phyloP scores from a whole-genome alignment of 768 basidiomycete genomes.

The Chalciporus piperatus region DNA sequence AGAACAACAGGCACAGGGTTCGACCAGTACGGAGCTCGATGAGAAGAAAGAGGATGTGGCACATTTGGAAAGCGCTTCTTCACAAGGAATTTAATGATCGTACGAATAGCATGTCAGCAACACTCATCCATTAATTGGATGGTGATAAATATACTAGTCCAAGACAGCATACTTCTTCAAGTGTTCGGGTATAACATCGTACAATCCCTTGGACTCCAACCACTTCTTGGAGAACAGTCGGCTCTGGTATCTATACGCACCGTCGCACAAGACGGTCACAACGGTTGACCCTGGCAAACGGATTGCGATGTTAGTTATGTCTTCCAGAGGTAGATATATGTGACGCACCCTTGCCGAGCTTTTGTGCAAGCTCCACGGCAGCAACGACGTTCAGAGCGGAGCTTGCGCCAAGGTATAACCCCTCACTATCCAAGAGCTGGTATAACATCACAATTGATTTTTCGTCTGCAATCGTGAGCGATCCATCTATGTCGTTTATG shows the following conservation, averaged over 20 bases:
- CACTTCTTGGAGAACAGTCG: conserved; percentile 93
- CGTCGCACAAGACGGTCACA: conserved; percentile 90
- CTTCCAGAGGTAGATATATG: background rate
- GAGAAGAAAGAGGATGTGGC: background rate
- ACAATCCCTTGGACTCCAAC: conserved; percentile 78
- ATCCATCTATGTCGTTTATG: conserved; percentile 73
- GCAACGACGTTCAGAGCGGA: conserved; percentile 95
- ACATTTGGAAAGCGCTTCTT: background rate
- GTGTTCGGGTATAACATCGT: conserved; percentile 74
- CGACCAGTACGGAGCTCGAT: background rate
- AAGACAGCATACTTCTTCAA: conserved; percentile 89
- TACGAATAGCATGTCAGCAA: background rate
- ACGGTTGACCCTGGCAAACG: conserved; percentile 64
- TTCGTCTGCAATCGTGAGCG: conserved; percentile 82
- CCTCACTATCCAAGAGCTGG: conserved; percentile 86
- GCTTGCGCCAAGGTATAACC: conserved; percentile 91
- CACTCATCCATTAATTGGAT: background rate
- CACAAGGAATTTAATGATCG: background rate
- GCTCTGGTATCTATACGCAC: conserved; percentile 96
- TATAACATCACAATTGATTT: conserved; percentile 94
- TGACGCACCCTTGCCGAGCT: conserved; percentile 71
- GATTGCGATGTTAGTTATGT: background rate
- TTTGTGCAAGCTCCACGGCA: conserved; percentile 81
- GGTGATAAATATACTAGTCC: conserved; percentile 41
- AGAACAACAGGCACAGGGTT: background rate